phyloP scores from a whole-genome alignment of 2,329 filamentous ascomycete genomes.

The Alternaria incomplexa region DNA sequence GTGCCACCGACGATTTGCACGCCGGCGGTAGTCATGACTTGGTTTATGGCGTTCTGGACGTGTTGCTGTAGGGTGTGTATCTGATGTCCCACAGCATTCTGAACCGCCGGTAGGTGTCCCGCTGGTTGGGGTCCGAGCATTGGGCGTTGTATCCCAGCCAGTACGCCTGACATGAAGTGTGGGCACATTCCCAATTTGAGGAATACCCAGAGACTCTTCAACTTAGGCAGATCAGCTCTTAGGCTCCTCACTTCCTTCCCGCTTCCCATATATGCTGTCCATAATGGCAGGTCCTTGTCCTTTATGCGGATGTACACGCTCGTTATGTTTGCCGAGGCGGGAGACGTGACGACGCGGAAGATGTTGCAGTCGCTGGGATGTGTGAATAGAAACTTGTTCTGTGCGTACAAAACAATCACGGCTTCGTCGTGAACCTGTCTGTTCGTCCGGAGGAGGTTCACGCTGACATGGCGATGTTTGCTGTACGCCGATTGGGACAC shows the following conservation, averaged over 20 bases:
- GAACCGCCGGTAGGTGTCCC: conserved; percentile 27
- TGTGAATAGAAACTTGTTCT: conserved; percentile 47
- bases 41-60: conserved; percentile 24
- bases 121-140: conserved; percentile 1
- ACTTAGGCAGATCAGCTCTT: conserved; percentile 41
- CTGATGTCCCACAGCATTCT: conserved; percentile 35
- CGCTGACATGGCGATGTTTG: conserved; percentile 25
- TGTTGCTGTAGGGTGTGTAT: conserved; percentile 35
- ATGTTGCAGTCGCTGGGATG: conserved; percentile 50
- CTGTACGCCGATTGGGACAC: conserved; percentile 9
- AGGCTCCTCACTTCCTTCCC: conserved; percentile 37
- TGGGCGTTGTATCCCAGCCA: not conserved
- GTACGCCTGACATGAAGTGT: conserved; percentile 14
- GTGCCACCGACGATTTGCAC: conserved; percentile 3
- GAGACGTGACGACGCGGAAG: conserved; percentile 44
- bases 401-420: conserved; percentile 42
- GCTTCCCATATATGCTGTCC: conserved; percentile 46
- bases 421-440: conserved; percentile 43
- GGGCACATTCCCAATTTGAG: conserved; percentile 32
- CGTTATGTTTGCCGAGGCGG: conserved; percentile 33
- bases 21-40: conserved; percentile 19
- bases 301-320: conserved; percentile 45
- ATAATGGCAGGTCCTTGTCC: conserved; percentile 46
- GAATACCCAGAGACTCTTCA: conserved; percentile 47
- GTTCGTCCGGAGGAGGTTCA: conserved; percentile 36